Evolutionary conservation across 192 early-diverging fungal species (phyloP).

Genomic region (Ramicandelaber brevisporus): DNA sequence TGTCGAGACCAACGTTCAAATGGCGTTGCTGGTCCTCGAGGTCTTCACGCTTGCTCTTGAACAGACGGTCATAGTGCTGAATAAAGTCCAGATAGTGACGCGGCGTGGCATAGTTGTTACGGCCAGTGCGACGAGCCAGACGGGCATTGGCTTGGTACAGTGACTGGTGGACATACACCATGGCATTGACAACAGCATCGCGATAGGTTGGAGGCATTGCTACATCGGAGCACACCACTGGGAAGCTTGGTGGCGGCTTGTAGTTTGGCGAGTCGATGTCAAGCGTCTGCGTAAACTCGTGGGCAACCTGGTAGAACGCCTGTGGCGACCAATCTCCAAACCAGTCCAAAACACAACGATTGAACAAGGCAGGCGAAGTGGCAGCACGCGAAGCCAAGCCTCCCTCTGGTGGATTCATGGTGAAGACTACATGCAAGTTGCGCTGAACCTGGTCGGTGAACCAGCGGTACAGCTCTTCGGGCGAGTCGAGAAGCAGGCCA

Average conservation of each 20-base stretch:
- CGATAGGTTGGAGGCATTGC: conserved; percentile 46
- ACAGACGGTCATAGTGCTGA: conserved; percentile 69
- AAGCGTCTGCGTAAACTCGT: conserved; percentile 75
- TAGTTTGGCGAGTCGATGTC: conserved; percentile 62
- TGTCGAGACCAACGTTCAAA: conserved; percentile 89
- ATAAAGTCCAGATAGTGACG: conserved; percentile 98
- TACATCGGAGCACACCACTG: conserved; percentile 45
- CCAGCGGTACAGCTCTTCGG: conserved; percentile 93
- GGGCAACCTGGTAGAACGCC: conserved; percentile 94
- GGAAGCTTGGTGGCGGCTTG: conserved; percentile 39
- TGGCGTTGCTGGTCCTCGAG: conserved; percentile 98
- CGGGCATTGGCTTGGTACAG: conserved; percentile 64
- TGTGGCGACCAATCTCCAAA: conserved; percentile 98
- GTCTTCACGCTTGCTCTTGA: conserved; percentile 75
- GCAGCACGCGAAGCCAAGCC: conserved; percentile 80
- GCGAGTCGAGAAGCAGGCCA: conserved; percentile 76
- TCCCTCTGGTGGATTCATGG: conserved; percentile 96
- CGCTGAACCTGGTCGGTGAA: conserved; percentile 88
- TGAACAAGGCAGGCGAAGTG: conserved; percentile 97
- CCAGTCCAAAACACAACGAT: conserved; percentile 99
- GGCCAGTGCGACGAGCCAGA: conserved; percentile 55
- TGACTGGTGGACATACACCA: conserved; percentile 82
- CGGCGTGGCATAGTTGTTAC: conserved; percentile 76
- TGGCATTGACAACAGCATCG: conserved; percentile 66
- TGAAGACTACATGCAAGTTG: conserved; percentile 98